Percentiles rank a stretch among this genome's conserved stretches.
Conservation (phyloP, 1,284 basidiomycete species). For the Ganoderma boninense region DNA sequence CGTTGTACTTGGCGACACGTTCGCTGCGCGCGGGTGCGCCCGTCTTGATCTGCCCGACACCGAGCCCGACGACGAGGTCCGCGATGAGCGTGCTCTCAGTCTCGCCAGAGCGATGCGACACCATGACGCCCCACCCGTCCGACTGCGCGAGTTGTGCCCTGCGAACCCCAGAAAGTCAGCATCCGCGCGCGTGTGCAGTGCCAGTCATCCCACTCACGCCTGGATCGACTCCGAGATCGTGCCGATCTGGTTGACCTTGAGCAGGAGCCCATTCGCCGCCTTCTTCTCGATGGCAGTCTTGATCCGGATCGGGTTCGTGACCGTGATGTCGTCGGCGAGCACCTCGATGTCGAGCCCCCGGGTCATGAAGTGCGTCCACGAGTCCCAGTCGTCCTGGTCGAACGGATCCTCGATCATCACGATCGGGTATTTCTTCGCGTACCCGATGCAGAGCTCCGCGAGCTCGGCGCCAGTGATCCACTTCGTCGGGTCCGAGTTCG, state of each 20-base stretch:
- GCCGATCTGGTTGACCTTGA: constrained; percentile 99
- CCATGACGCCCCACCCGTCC: constrained; percentile 99
- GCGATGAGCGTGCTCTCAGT: constrained; percentile 97
- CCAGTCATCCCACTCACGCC: constrained; percentile 52
- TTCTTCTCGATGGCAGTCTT: constrained; percentile 99
- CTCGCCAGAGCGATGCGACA: constrained; percentile 98
- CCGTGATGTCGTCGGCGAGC: constrained; percentile 98
- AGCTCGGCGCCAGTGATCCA: constrained; percentile 96
- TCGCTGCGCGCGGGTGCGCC: constrained; percentile 95
- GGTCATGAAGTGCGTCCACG: constrained; percentile 93
- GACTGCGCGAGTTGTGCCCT: constrained; percentile 97
- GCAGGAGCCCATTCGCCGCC: constrained; percentile 98
- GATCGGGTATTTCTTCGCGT: constrained; percentile 94
- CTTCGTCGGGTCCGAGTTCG: constrained; percentile 97
- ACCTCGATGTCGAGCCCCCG: constrained; percentile 81
- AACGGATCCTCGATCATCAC: constrained; percentile 99
- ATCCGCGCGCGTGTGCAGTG: constrained; percentile 3
- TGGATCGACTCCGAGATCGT: constrained; percentile 99
- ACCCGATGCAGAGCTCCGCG: constrained; percentile 90
- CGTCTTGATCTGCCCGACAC: constrained; percentile 97
- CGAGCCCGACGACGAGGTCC: constrained; percentile 95
- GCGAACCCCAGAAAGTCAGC: neutral
- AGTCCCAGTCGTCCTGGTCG: constrained; percentile 99
- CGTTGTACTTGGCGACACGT: constrained; percentile 95
- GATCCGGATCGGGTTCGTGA: constrained; percentile 98